Evolutionary conservation across 768 basidiomycete species (phyloP).

Genomic region (Multifurca ochricompacta): DNA sequence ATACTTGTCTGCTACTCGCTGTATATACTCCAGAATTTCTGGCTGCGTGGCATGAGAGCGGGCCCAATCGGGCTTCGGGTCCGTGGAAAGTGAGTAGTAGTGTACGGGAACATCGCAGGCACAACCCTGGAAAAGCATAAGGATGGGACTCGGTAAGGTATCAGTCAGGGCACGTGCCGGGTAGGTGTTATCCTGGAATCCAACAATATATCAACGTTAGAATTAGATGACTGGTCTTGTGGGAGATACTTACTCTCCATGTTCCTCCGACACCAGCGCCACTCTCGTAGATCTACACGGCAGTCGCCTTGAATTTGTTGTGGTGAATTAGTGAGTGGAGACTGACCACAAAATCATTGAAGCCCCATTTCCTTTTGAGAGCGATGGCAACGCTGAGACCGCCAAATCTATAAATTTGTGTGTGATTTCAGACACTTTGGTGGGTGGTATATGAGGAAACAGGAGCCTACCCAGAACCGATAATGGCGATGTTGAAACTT

Average conservation of each 20-base stretch:
- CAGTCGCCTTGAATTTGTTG: not conserved
- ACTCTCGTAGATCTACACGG: constrained; percentile 28
- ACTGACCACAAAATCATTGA: constrained; percentile 27
- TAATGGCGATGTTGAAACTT: constrained; percentile 19
- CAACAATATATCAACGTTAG: not conserved
- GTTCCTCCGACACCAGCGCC: constrained; percentile 24
- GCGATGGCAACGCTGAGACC: constrained; percentile 27
- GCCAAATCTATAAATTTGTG: constrained; percentile 19
- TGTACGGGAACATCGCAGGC: constrained; percentile 22
- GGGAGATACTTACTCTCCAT: constrained; percentile 22
- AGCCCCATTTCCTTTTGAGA: constrained; percentile 27
- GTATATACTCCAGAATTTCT: constrained; percentile 27
- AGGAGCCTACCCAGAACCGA: constrained; percentile 24
- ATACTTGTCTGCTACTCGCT: constrained; percentile 20
- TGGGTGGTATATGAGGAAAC: not conserved
- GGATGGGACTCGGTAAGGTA: not conserved
- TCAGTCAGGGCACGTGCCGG: constrained; percentile 11
- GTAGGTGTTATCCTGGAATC: constrained; percentile 22
- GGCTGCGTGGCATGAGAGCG: constrained; percentile 22
- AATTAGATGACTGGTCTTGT: not conserved
- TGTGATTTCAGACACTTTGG: not conserved
- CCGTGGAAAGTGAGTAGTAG: constrained; percentile 25
- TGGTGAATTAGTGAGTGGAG: not conserved
- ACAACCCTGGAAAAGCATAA: constrained; percentile 21
- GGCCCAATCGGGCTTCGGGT: constrained; percentile 26